These are phyloP conservation scores for Hypsizygus ulmarius DNA, from an alignment of 1,284 basidiomycete species.

Conservation along the genomic window DNA sequence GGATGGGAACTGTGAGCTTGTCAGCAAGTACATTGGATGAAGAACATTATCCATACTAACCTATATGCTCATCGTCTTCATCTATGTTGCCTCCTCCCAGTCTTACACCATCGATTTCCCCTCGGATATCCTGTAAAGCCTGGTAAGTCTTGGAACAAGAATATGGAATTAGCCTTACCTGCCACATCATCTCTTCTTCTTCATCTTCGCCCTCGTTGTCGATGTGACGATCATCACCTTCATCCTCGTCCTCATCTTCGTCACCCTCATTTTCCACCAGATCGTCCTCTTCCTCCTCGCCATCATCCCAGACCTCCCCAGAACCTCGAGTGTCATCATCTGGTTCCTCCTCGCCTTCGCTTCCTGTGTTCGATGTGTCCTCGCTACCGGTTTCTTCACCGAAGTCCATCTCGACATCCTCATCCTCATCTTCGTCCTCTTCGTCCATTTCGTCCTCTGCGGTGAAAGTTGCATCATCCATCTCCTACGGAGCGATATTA, in stretches of 20 bases:
- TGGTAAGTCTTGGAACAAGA: background rate
- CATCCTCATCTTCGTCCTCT: slow-evolving; percentile 75
- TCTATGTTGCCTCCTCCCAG: slow-evolving; percentile 51
- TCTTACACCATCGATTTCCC: slow-evolving; percentile 43
- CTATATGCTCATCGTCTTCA: slow-evolving; percentile 55
- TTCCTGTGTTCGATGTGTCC: slow-evolving; percentile 70
- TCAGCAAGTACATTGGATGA: slow-evolving; percentile 10
- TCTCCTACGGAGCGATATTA: slow-evolving; percentile 53
- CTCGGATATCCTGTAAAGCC: slow-evolving; percentile 51
- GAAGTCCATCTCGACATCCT: slow-evolving; percentile 86
- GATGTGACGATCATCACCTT: slow-evolving; percentile 51
- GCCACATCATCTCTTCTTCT: slow-evolving; percentile 64
- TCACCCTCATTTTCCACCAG: slow-evolving; percentile 49
- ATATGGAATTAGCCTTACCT: slow-evolving; percentile 46
- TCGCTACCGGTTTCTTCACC: slow-evolving; percentile 80
- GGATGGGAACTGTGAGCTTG: slow-evolving; percentile 42
- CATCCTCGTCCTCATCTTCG: slow-evolving; percentile 58
- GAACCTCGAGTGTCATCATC: slow-evolving; percentile 62
- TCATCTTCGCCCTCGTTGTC: slow-evolving; percentile 40
- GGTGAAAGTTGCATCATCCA: slow-evolving; percentile 73
- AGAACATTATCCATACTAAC: slow-evolving; percentile 20
- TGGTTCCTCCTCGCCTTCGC: slow-evolving; percentile 63
- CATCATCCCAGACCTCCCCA: slow-evolving; percentile 65
- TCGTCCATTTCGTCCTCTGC: slow-evolving; percentile 83
- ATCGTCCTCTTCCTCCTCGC: slow-evolving; percentile 63